Conservation (phyloP, 2,329 filamentous ascomycete genomes). For the Aspergillus hiratsukae region DNA sequence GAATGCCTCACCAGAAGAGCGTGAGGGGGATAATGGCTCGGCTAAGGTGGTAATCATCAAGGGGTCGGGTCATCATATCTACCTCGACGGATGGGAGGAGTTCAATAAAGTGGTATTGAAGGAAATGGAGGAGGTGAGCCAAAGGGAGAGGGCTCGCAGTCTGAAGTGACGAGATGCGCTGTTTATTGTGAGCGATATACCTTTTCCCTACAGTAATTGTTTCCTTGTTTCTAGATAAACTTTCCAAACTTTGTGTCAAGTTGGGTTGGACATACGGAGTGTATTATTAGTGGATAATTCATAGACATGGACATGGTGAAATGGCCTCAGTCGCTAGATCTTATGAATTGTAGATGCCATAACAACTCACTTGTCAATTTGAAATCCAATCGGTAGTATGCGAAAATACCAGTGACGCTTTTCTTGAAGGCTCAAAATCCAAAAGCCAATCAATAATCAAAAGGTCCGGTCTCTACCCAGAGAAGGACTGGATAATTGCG, state of each 20-base stretch:
- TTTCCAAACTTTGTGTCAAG: not conserved
- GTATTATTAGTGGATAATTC: not conserved
- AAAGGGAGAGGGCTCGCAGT: constrained; percentile 20
- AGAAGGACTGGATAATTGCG: not conserved
- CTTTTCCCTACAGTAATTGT: not conserved
- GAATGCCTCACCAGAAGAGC: constrained; percentile 62
- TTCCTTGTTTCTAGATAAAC: not conserved
- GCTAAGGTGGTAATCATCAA: constrained; percentile 77
- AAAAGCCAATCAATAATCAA: not conserved
- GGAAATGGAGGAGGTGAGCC: constrained; percentile 61
- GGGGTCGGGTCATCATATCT: constrained; percentile 67
- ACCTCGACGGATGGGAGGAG: constrained; percentile 65
- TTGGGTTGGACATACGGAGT: not conserved
- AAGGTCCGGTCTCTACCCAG: not conserved
- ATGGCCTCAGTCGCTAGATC: not conserved
- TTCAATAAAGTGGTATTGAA: constrained; percentile 62
- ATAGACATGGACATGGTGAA: not conserved
- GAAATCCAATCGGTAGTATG: not conserved
- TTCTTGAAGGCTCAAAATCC: not conserved
- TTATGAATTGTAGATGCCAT: not conserved
- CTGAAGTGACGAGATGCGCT: constrained; percentile 1
- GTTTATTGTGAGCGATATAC: not conserved
- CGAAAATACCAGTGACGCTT: not conserved
- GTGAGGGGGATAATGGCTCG: constrained; percentile 67
- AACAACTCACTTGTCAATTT: not conserved